Percentiles rank a stretch among this genome's conserved stretches.
Conservation (phyloP, 805 yeast species). For the Candida gorgasii region DNA sequence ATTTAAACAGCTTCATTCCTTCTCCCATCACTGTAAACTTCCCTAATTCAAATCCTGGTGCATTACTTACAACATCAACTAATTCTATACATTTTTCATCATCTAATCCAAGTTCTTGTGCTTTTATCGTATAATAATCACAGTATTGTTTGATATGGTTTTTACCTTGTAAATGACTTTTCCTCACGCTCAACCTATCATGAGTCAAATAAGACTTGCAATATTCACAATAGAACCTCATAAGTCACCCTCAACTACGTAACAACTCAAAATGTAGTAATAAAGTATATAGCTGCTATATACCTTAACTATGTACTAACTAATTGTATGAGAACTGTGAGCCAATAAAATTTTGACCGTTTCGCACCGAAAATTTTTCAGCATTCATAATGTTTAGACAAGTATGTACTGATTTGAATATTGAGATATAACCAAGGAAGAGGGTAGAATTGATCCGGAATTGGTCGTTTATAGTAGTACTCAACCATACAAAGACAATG, state of each 20-base stretch:
- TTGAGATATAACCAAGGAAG: neutral
- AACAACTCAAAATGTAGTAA: neutral
- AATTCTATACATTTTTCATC: slow-evolving; percentile 20
- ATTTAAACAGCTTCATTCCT: slow-evolving; percentile 11
- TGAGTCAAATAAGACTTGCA: slow-evolving; percentile 83
- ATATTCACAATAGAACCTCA: slow-evolving; percentile 77
- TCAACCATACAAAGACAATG: too few species aligned
- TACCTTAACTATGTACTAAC: neutral
- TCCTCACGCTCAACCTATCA: slow-evolving; percentile 83
- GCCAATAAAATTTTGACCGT: slow-evolving; percentile 10
- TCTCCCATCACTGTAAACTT: slow-evolving; percentile 3
- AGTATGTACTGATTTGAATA: slow-evolving; percentile 13
- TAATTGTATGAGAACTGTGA: neutral
- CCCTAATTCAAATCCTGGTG: slow-evolving; percentile 20
- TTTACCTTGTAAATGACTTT: slow-evolving; percentile 74
- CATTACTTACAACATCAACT: slow-evolving; percentile 30
- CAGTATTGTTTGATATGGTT: slow-evolving; percentile 73
- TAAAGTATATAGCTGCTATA: too few species aligned
- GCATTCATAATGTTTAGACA: slow-evolving; percentile 17
- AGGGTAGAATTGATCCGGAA: neutral
- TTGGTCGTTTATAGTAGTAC: too few species aligned
- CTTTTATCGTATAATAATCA: slow-evolving; percentile 64
- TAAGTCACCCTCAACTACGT: neutral
- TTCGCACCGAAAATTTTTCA: slow-evolving; percentile 14
- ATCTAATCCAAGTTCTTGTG: slow-evolving; percentile 40